Evolutionary conservation across 805 yeast species (phyloP), one percentile per base, ranked within the genome.

Genomic region (Saccharomycopsis lassenensis): DNA sequence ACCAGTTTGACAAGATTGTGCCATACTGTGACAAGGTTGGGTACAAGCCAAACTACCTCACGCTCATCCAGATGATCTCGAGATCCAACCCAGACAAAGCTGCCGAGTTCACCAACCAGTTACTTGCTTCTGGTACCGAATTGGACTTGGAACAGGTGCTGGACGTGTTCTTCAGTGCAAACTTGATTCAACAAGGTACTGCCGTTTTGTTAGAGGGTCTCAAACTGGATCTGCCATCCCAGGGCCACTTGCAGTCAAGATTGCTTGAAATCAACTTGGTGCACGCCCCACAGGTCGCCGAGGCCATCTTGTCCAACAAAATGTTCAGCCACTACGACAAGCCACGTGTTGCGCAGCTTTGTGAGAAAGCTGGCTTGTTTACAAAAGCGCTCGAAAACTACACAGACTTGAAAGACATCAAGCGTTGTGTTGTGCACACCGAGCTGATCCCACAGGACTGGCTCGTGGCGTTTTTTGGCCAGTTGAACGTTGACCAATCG

Each of bases 281-380:
- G 55, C 93, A 87, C 57, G 98, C 98, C 12, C 99, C 99, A 35
- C 98, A 91, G 68, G 99, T 91, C 39, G 99, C 98, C 29, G 98
- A 91, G 61, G 99, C 99, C 15, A 91, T 91, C 48, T 69, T 91
- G 51, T 95, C 96, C 43, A 91, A 89, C 59, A 77, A 78, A 43
- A 89, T 91, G 84, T 91, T 93, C 64, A 75, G 87, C 47, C 95
- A 87, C 56, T 91, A 84, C 58, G 98, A 91, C 59, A 81, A 84
- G 50, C 86, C 93, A 50, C 79, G 93, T 24, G 78, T 91, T 54
- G 98, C 97, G 16, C 71, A 77, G 41, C 69, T 93, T 47, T 77
- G 95, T 59, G 99, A 91, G 62, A 85, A 85, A 61, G 89, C 95
- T n/a, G 97, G 96, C 14, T 69, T 91, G 47, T 77, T 68, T 58